A percentile compares a stretch with the other conserved stretches of the same genome.
Evolutionary conservation across 257 asterid species (phyloP).

Genomic region (Handroanthus guayacan): DNA sequence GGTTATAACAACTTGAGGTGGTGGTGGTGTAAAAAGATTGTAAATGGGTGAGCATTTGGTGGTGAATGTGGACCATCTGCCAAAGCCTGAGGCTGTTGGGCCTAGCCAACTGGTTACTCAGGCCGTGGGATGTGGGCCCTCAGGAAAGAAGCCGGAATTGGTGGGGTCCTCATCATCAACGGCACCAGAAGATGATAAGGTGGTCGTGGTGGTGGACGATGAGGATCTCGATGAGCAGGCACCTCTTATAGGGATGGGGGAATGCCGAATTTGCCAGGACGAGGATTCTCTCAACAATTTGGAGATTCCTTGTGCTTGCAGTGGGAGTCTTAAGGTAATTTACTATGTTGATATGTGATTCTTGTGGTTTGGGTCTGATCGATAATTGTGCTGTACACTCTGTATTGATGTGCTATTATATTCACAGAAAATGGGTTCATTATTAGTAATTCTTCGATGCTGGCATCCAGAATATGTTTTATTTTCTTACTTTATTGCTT

Average conservation of each 20-base stretch:
- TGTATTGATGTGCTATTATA: slow-evolving; percentile 14
- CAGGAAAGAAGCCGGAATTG: slow-evolving; percentile 49
- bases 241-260: slow-evolving; percentile 70
- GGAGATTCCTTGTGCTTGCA: slow-evolving; percentile 96
- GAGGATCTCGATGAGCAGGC: slow-evolving; percentile 61
- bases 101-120: slow-evolving; percentile 41
- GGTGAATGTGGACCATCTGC: slow-evolving; percentile 63
- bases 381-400: background rate
- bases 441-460: too few relatives aligned
- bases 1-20: slow-evolving; percentile 38
- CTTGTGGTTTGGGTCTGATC: slow-evolving; percentile 12
- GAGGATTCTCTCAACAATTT: slow-evolving; percentile 83
- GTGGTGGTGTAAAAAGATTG: slow-evolving; percentile 24
- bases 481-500: too few relatives aligned
- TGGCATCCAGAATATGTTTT: too few relatives aligned
- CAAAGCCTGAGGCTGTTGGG: slow-evolving; percentile 47
- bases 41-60: slow-evolving; percentile 75
- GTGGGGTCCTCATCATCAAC: slow-evolving; percentile 58
- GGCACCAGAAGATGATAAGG: slow-evolving; percentile 45
- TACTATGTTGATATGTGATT: slow-evolving; percentile 11
- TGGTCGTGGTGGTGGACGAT: slow-evolving; percentile 52
- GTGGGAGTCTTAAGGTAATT: slow-evolving; percentile 90
- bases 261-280: slow-evolving; percentile 98
- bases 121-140: slow-evolving; percentile 39
- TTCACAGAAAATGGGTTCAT: slow-evolving; percentile 7